Evolutionary conservation across 768 basidiomycete species (phyloP).

Genomic region (Boletus pseudo-olivaceus): DNA sequence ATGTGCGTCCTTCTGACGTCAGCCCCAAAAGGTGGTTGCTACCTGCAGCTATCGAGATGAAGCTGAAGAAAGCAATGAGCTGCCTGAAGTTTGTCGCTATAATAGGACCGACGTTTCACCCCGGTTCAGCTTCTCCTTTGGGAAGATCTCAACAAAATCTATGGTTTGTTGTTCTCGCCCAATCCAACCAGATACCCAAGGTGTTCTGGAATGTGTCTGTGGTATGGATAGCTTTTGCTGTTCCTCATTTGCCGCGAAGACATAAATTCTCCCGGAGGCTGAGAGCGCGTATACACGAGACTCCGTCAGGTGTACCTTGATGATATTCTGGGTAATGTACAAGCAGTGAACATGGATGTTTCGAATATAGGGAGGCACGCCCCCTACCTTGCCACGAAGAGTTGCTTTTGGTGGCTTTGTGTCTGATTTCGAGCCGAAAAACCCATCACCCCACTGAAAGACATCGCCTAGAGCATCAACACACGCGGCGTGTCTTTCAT

Average conservation of each 20-base stretch:
- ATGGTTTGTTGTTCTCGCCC: constrained; percentile 46
- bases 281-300: constrained; percentile 75
- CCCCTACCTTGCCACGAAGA: constrained; percentile 59
- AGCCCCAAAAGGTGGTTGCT: constrained; percentile 67
- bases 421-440: constrained; percentile 38
- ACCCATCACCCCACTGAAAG: constrained; percentile 79
- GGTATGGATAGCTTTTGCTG: constrained; percentile 42
- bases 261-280: constrained; percentile 70
- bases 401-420: constrained; percentile 46
- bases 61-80: constrained; percentile 40
- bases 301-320: constrained; percentile 55
- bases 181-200: constrained; percentile 60
- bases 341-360: neutral
- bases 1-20: constrained; percentile 70
- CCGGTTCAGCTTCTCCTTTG: constrained; percentile 52
- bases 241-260: constrained; percentile 50
- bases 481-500: constrained; percentile 66
- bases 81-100: neutral
- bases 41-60: constrained; percentile 72
- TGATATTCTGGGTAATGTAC: constrained; percentile 54
- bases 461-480: constrained; percentile 79
- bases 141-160: constrained; percentile 59
- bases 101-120: constrained; percentile 59
- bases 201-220: constrained; percentile 41
- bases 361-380: neutral